Base-by-base conservation (phyloP, 352 stramenopile genomes). In the Globisporangium paddicum region DNA sequence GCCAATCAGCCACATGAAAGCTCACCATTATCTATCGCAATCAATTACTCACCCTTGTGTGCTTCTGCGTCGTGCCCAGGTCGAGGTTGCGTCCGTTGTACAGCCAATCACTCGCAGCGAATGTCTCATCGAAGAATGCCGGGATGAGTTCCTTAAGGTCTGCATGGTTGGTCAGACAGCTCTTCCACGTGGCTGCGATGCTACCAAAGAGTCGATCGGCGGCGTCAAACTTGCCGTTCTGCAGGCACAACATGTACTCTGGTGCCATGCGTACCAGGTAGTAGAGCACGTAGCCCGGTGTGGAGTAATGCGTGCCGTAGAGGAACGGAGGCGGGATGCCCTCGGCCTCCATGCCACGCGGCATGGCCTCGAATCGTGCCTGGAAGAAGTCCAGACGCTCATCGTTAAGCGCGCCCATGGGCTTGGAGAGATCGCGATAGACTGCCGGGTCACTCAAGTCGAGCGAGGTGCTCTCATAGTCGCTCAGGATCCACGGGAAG, bases 81-180 rank as follows among this genome's bases (percentile, higher is more conserved):
- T 98, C 94, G 30, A 99, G 90, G 53, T 97, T 82, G 60, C 98
- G 98, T 0, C 60, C 65, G 69, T 99, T 99, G 58, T 81, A 75
- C 35, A 99, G 73, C 82, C 99, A 99, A n/a, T 89, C 75, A 16
- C 82, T 71, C 4, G 79, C 62, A 30, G 69, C 58, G 9, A 96
- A 76, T 28, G 87, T 77, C 19, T 87, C 88, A 35, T 96, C 96
- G 66, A 97, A 99, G 74, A 98, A 99, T 73, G 99, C 97, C 1
- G 98, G 97, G 35, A 97, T 99, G 13, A 99, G 77, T 72, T 99
- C 98, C 74, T 99, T 99, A 7, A 99, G 82, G 70, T 99, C 97
- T 1, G 90, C 89, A 32, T 97, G 87, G 46, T 89, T 93, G 21
- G 74, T 84, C 10, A 86, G 18, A 35, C 79, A 90, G 26, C 82